Conservation (phyloP, 2,329 filamentous ascomycete genomes). For the Hyphodiscus sp. region DNA sequence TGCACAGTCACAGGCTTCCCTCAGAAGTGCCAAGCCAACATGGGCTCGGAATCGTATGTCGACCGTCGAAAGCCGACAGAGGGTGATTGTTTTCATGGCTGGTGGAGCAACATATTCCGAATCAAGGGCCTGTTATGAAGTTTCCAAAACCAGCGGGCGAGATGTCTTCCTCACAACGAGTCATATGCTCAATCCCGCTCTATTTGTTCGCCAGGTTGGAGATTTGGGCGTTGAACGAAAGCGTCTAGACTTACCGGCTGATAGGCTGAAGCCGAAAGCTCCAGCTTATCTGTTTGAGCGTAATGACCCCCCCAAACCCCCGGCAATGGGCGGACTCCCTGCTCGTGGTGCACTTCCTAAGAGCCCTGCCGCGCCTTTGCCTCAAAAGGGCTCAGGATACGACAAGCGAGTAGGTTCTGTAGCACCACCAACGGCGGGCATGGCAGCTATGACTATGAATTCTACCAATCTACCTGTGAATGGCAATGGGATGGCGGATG, state of each 20-base stretch:
- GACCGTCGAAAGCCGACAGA: slow-evolving; percentile 74
- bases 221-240: slow-evolving; percentile 73
- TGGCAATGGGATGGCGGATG: slow-evolving; percentile 2
- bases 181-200: slow-evolving; percentile 82
- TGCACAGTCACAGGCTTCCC: slow-evolving; percentile 59
- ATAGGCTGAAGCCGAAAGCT: slow-evolving; percentile 72
- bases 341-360: neutral
- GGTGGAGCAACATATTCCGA: slow-evolving; percentile 94
- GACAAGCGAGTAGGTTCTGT: too few species aligned
- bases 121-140: slow-evolving; percentile 80
- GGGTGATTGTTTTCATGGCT: slow-evolving; percentile 89
- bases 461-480: slow-evolving; percentile 23
- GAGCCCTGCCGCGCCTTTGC: neutral
- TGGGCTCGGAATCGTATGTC: slow-evolving; percentile 82
- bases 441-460: slow-evolving; percentile 23
- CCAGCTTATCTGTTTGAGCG: slow-evolving; percentile 83
- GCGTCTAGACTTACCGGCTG: slow-evolving; percentile 71
- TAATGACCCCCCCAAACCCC: slow-evolving; percentile 44
- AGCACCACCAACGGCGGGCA: slow-evolving; percentile 20
- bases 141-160: slow-evolving; percentile 62
- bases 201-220: slow-evolving; percentile 76
- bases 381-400: neutral
- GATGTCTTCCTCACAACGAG: slow-evolving; percentile 87
- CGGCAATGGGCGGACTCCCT: slow-evolving; percentile 28
- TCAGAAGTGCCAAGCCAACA: slow-evolving; percentile 86